Percentiles rank a stretch among this genome's conserved stretches.
Evolutionary conservation across 2,329 filamentous ascomycete species (phyloP).

Genomic region (Cytospora chrysosperma): DNA sequence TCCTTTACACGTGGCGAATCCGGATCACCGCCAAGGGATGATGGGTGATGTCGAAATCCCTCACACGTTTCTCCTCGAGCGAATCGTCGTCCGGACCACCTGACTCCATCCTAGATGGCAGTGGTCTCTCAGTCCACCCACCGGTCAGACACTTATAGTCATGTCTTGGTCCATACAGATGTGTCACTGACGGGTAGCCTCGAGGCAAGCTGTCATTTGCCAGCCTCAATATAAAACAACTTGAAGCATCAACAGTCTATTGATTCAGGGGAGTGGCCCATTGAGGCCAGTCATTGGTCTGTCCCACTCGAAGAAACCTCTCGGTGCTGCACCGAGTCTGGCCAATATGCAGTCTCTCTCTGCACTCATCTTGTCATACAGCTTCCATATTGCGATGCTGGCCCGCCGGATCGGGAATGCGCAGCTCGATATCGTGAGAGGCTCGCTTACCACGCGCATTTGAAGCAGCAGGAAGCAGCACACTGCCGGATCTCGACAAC

Average conservation of each 20-base stretch:
- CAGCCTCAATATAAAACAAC: background rate
- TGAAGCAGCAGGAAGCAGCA: constrained; percentile 3
- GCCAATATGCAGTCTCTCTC: background rate
- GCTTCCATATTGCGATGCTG: background rate
- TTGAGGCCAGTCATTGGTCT: constrained; percentile 1
- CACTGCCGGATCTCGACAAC: constrained; percentile 14
- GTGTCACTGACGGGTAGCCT: constrained; percentile 4
- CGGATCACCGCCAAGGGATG: background rate
- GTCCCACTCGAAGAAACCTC: background rate
- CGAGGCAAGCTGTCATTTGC: constrained; percentile 18
- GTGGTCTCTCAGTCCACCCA: constrained; percentile 1
- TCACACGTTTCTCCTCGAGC: background rate
- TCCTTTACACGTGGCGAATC: background rate
- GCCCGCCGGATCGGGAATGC: constrained; percentile 16
- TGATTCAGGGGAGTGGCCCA: constrained; percentile 4
- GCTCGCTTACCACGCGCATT: constrained; percentile 22
- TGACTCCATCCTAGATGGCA: background rate
- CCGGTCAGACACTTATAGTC: constrained; percentile 2
- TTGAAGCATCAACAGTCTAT: background rate
- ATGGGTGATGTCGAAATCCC: background rate
- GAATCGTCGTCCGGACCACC: background rate
- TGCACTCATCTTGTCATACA: constrained; percentile 3
- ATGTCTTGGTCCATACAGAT: constrained; percentile 11
- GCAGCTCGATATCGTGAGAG: constrained; percentile 16
- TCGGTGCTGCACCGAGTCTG: constrained; percentile 9